A percentile compares a stretch with the other conserved stretches of the same genome.
These are phyloP conservation scores for Fonsecaea erecta DNA, from an alignment of 2,329 filamentous ascomycete genomes.

Conservation along the genomic window DNA sequence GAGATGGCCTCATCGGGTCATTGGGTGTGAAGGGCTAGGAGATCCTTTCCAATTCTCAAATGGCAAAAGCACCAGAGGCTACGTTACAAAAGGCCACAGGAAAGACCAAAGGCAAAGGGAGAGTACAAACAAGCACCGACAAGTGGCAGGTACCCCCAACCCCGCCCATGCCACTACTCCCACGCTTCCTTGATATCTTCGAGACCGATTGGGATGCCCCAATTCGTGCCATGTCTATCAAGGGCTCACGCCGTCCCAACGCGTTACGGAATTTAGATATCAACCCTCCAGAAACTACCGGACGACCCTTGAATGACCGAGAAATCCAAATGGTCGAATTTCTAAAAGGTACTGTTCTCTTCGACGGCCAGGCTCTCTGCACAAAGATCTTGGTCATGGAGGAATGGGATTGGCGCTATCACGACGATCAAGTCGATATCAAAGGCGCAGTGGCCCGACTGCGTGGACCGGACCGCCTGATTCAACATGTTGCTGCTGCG, in stretches of 20 bases:
- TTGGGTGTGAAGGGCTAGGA: slow-evolving; percentile 19
- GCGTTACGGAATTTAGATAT: too few relatives aligned
- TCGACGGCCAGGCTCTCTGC: neutral
- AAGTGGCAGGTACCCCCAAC: neutral
- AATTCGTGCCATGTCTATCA: neutral
- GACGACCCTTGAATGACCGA: neutral
- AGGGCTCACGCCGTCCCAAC: neutral
- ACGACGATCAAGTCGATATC: neutral
- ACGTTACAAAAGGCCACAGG: neutral
- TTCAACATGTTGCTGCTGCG: neutral
- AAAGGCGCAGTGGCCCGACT: neutral
- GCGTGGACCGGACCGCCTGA: neutral
- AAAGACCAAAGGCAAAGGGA: neutral
- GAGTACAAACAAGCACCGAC: neutral
- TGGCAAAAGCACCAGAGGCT: neutral
- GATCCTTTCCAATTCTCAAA: neutral
- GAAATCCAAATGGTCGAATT: neutral
- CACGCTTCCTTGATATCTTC: neutral
- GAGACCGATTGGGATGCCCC: neutral
- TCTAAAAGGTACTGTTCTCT: neutral
- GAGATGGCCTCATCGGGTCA: slow-evolving; percentile 28
- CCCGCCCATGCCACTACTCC: neutral
- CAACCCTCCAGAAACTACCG: neutral
- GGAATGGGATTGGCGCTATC: slow-evolving; percentile 3
- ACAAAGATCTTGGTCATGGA: neutral